Evolutionary conservation across 768 basidiomycete species (phyloP).

Genomic region (Kwoniella dendrophila): DNA sequence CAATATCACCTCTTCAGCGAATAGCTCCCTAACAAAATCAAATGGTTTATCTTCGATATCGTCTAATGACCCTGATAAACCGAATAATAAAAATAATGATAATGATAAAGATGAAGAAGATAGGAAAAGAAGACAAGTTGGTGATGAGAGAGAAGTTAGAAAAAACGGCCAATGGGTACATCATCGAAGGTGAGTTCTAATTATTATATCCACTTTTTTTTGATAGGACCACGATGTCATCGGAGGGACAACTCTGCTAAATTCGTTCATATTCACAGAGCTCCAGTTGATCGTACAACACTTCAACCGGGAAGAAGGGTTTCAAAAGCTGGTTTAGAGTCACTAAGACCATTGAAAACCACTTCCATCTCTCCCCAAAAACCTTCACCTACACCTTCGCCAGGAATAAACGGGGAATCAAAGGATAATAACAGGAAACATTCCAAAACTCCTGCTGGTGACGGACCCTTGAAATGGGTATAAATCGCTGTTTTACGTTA

Average conservation of each 20-base stretch:
- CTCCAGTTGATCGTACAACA: conserved; percentile 84
- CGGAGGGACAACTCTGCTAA: too few species aligned
- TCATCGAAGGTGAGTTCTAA: conserved; percentile 63
- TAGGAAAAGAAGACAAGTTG: conserved; percentile 18
- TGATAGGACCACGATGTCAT: neutral
- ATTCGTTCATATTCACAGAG: conserved; percentile 50
- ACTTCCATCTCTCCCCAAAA: conserved; percentile 7
- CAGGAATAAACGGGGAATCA: neutral
- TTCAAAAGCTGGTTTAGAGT: conserved; percentile 87
- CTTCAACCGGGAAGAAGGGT: conserved; percentile 86
- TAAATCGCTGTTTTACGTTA: neutral
- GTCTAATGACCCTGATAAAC: conserved; percentile 5
- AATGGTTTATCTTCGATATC: neutral
- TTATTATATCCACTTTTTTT: neutral
- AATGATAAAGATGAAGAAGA: conserved; percentile 52
- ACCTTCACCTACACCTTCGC: conserved; percentile 20
- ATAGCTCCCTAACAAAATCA: conserved; percentile 10
- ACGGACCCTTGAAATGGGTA: conserved; percentile 36
- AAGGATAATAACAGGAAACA: conserved; percentile 6
- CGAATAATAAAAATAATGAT: conserved; percentile 21
- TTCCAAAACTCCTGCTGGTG: conserved; percentile 30
- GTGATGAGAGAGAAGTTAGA: conserved; percentile 74
- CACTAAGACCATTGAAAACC: conserved; percentile 31
- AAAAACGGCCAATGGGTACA: conserved; percentile 87
- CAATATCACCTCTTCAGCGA: conserved; percentile 38